Conservation (phyloP, 345 rosid genomes). For the Nasturtium officinale region DNA sequence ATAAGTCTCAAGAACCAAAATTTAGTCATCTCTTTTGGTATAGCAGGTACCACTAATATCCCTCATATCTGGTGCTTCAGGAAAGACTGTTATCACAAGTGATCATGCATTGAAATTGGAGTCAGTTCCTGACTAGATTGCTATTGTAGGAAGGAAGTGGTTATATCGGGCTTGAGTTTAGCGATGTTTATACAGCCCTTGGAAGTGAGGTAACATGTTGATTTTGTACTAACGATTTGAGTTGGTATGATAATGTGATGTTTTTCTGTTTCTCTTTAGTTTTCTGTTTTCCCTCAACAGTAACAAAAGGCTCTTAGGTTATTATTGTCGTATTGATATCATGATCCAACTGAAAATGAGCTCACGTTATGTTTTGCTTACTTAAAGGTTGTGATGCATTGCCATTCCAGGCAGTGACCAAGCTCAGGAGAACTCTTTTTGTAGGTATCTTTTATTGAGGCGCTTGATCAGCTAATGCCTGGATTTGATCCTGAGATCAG, state of each 20-base stretch:
- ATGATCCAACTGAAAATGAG: not conserved
- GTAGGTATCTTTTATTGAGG: conserved; percentile 96
- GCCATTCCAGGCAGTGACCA: conserved; percentile 23
- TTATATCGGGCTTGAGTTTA: conserved; percentile 98
- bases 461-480: conserved; percentile 98
- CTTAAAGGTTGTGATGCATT: conserved; percentile 7
- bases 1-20: not conserved
- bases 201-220: conserved; percentile 84
- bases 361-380: not conserved
- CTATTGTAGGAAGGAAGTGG: conserved; percentile 99
- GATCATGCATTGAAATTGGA: conserved; percentile 98
- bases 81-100: conserved; percentile 98
- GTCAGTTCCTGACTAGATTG: conserved; percentile 94
- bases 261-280: conserved; percentile 12
- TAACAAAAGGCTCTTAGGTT: not conserved
- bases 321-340: not conserved
- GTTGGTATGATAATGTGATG: not conserved
- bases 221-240: not conserved
- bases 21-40: not conserved
- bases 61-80: conserved; percentile 49
- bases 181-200: conserved; percentile 99
- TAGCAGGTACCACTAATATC: not conserved
- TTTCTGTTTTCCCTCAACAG: not conserved
- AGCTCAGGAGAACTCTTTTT: not conserved
- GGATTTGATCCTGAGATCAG: conserved; percentile 99